These are phyloP conservation scores for Daldinia childiae DNA, from an alignment of 495 filamentous ascomycete species.

Conservation along the genomic window DNA sequence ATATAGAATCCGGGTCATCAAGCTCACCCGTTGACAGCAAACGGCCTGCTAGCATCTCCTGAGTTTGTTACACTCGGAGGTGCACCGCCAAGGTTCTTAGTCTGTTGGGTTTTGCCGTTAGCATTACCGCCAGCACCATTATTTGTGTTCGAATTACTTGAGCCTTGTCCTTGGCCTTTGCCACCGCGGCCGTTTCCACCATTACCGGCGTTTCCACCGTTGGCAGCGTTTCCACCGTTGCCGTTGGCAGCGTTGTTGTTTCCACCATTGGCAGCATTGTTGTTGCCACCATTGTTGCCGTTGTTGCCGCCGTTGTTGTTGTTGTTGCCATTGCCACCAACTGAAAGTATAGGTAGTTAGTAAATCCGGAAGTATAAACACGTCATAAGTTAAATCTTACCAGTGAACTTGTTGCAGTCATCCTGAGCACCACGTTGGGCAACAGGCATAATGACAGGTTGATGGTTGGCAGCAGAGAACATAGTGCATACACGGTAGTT, in stretches of 20 bases:
- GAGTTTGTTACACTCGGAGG: conserved; percentile 50
- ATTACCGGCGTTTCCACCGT: conserved; percentile 10
- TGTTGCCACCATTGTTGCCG: conserved; percentile 22
- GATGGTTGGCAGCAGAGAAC: conserved; percentile 74
- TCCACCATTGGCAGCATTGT: conserved; percentile 27
- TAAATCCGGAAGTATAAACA: not conserved
- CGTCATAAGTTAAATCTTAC: conserved; percentile 38
- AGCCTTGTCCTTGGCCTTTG: conserved; percentile 7
- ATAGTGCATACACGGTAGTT: conserved; percentile 80
- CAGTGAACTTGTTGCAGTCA: conserved; percentile 74
- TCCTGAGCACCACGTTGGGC: conserved; percentile 78
- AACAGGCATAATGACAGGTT: conserved; percentile 80
- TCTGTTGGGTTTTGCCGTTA: conserved; percentile 38
- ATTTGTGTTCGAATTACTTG: conserved; percentile 40
- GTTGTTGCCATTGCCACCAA: conserved; percentile 42
- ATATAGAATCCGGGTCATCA: not conserved
- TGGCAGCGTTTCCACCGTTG: conserved; percentile 33
- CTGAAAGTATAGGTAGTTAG: conserved; percentile 25
- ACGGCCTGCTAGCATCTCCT: conserved; percentile 56
- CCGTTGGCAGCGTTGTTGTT: too few species aligned
- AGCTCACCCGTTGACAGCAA: conserved; percentile 56
- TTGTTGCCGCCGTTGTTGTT: conserved; percentile 17
- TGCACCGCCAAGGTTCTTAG: conserved; percentile 50
- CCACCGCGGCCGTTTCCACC: not conserved
- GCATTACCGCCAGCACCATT: conserved; percentile 33